Evolutionary conservation across 495 filamentous ascomycete species (phyloP).

Genomic region (Annulohypoxylon nitens): DNA sequence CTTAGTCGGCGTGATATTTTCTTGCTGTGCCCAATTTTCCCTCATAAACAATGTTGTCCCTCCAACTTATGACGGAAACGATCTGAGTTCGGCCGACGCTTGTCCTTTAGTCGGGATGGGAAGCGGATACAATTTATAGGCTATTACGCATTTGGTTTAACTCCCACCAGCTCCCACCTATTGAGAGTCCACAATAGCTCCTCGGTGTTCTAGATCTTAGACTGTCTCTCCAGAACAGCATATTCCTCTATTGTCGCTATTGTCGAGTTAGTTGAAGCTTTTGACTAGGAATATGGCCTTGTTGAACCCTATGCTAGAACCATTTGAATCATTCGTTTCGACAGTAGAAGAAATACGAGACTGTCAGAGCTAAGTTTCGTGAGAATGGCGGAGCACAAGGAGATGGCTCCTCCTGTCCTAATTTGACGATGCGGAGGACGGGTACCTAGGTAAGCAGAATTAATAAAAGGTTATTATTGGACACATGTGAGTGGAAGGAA

Average conservation of each 20-base stretch:
- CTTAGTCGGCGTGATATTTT: slow-evolving; percentile 31
- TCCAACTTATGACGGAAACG: slow-evolving; percentile 30
- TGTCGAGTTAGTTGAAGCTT: slow-evolving; percentile 29
- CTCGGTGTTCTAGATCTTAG: slow-evolving; percentile 28
- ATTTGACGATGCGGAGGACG: slow-evolving; percentile 43
- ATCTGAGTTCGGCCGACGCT: slow-evolving; percentile 40
- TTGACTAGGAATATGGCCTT: not conserved
- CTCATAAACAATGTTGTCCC: slow-evolving; percentile 26
- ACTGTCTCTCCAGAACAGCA: slow-evolving; percentile 20
- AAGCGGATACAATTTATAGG: slow-evolving; percentile 28
- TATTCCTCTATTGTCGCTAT: not conserved
- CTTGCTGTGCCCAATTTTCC: slow-evolving; percentile 39
- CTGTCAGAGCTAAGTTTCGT: slow-evolving; percentile 21
- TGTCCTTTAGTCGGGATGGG: slow-evolving; percentile 27
- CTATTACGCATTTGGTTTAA: slow-evolving; percentile 35
- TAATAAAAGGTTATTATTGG: slow-evolving; percentile 44
- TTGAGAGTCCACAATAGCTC: slow-evolving; percentile 25
- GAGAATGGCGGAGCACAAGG: slow-evolving; percentile 14
- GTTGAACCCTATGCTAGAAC: not conserved
- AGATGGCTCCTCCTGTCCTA: slow-evolving; percentile 29
- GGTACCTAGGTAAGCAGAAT: slow-evolving; percentile 31
- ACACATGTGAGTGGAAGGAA: slow-evolving; percentile 30
- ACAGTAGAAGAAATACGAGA: not conserved
- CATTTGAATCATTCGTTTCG: not conserved
- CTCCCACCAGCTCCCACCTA: slow-evolving; percentile 29